These are phyloP conservation scores for Stemphylium vesicarium DNA, from an alignment of 2,329 filamentous ascomycete species.

Conservation along the genomic window DNA sequence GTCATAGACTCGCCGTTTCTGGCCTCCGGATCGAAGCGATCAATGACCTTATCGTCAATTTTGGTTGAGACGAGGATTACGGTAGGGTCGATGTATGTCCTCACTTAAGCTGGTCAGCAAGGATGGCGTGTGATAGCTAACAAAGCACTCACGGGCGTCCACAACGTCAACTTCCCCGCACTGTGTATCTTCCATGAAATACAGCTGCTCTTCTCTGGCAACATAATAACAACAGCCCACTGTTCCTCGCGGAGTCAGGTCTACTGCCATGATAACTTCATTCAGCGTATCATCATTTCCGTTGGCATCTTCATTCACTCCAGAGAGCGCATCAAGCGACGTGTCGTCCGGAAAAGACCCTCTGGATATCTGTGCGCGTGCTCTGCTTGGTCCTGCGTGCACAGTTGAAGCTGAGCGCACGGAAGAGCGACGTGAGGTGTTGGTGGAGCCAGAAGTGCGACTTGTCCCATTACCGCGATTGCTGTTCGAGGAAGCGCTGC, in stretches of 20 bases:
- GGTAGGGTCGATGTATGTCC: constrained; percentile 67
- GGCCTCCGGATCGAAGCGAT: constrained; percentile 54
- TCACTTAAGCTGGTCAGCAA: constrained; percentile 54
- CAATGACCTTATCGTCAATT: constrained; percentile 57
- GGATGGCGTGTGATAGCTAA: no score
- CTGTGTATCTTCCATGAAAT: constrained; percentile 77
- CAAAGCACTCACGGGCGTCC: constrained; percentile 50
- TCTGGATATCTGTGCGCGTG: not conserved
- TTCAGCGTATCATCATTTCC: constrained; percentile 62
- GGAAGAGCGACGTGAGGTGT: constrained; percentile 14
- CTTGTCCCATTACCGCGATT: constrained; percentile 12
- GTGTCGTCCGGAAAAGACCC: not conserved
- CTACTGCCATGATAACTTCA: constrained; percentile 81
- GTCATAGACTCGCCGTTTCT: constrained; percentile 40
- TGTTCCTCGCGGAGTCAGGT: constrained; percentile 71
- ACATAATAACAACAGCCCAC: constrained; percentile 87
- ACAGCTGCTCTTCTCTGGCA: constrained; percentile 71
- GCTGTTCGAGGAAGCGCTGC: constrained; percentile 14
- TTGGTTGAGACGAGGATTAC: constrained; percentile 64
- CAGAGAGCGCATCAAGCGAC: constrained; percentile 8
- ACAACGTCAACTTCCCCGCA: constrained; percentile 70
- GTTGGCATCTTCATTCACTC: constrained; percentile 18
- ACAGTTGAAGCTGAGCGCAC: constrained; percentile 16
- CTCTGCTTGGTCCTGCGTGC: not conserved
- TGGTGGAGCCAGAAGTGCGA: constrained; percentile 6